These are phyloP conservation scores for Calonectria montana DNA, from an alignment of 2,329 filamentous ascomycete species.

Conservation along the genomic window DNA sequence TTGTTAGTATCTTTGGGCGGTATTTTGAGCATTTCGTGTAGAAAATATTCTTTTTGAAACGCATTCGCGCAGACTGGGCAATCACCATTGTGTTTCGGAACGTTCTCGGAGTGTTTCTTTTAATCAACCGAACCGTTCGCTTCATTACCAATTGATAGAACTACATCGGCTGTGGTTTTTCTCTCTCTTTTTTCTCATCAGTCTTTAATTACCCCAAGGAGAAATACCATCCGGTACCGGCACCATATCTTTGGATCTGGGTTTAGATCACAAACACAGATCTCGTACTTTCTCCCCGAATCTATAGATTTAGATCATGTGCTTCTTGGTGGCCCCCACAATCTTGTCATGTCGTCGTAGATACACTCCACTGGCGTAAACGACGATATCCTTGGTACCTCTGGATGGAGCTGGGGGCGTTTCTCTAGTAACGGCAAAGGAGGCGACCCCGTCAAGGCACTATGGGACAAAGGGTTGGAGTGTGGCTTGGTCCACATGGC, in stretches of 20 bases:
- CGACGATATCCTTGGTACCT: too few species aligned
- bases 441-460: background rate
- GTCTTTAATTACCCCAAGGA: background rate
- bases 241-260: background rate
- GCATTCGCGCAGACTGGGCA: background rate
- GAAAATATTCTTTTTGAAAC: background rate
- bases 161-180: background rate
- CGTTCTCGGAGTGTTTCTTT: background rate
- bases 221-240: background rate
- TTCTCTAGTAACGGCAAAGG: background rate
- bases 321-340: background rate
- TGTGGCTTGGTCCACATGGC: background rate
- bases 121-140: background rate
- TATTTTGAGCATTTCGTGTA: background rate
- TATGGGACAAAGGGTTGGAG: background rate
- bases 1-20: background rate
- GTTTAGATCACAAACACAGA: background rate
- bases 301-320: too few species aligned
- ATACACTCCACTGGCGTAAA: background rate
- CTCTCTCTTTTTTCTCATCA: background rate
- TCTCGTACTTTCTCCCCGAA: background rate
- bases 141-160: background rate
- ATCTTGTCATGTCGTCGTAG: background rate
- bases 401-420: background rate
- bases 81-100: background rate